Base-by-base conservation (phyloP, 768 basidiomycete species). In the Nevesoporus exiguus region DNA sequence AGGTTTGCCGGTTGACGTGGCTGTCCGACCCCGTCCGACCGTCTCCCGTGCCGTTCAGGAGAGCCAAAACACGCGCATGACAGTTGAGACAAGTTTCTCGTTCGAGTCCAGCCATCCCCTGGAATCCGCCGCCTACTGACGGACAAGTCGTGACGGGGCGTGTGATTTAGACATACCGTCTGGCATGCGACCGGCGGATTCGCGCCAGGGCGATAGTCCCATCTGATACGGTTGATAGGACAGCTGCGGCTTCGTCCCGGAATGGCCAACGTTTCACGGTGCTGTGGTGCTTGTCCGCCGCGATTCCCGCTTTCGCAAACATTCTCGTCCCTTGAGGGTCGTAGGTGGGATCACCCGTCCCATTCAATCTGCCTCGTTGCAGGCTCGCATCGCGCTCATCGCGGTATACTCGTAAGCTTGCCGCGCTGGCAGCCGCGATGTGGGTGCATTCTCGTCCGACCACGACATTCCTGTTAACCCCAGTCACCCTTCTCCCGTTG, bases 211-310 rank as follows among this genome's bases (percentile, higher is more conserved):
- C 55, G 62, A 62, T 56, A 60, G 58, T 44, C 42, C 52, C 62
- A 64, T 66, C 64, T 66, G 64, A 65, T 63, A 65, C 64, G 64
- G 52, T 47, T 65, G 64, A 66, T 64, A 66, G 63, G 61, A 51
- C 59, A 25, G 47, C 31, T 43, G 14, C 47, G 30, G 41, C 37
- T 27, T 24, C 51, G 48, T 49, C 52, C 55, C 51, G 29, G 36
- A 54, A 55, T 17, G 29, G 41, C 22, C 56, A 37, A 19, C 56
- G 62, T 65, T 64, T 64, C 62, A 65, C 62, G 62, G 62, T 52
- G 49, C 52, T 58, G 29, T 44, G 29, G 22, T 22, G 34, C 34
- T 58, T 48, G 41, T 65, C 63, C 61, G 61, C 61, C 61, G 61
- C 22, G 47, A 47, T 60, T 22, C 37, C 22, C 19, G 40, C 21